A percentile compares a stretch with the other conserved stretches of the same genome.
Evolutionary conservation across 257 asterid species (phyloP).

Genomic region (Primulina eburnea): DNA sequence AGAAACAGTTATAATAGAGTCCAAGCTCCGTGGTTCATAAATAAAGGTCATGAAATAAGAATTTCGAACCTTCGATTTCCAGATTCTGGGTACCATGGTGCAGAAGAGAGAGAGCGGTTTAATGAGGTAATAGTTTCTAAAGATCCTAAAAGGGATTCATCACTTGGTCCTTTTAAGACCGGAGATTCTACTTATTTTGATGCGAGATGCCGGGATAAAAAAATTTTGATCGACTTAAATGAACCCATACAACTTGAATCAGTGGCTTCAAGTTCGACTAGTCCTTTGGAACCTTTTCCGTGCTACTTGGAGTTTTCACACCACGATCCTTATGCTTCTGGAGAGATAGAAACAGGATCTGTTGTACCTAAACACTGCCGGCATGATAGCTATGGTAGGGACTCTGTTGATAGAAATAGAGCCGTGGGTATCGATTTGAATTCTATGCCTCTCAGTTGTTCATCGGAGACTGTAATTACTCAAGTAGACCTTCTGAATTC

Average conservation of each 20-base stretch:
- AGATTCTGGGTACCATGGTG: slow-evolving; percentile 31
- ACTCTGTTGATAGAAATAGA: slow-evolving; percentile 27
- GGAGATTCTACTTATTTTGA: slow-evolving; percentile 29
- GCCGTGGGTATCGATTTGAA: slow-evolving; percentile 42
- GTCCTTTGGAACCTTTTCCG: slow-evolving; percentile 28
- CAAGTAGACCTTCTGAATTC: slow-evolving; percentile 19
- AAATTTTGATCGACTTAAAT: slow-evolving; percentile 58
- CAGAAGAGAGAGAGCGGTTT: slow-evolving; percentile 33
- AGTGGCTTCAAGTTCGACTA: slow-evolving; percentile 28
- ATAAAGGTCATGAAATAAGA: slow-evolving; percentile 29
- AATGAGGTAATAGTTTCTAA: slow-evolving; percentile 26
- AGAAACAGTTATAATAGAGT: slow-evolving; percentile 24
- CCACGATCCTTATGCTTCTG: slow-evolving; percentile 27
- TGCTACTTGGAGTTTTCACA: slow-evolving; percentile 25
- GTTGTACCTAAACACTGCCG: slow-evolving; percentile 10
- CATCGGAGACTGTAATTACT: slow-evolving; percentile 26
- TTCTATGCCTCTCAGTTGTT: slow-evolving; percentile 35
- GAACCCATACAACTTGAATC: slow-evolving; percentile 49
- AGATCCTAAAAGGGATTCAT: slow-evolving; percentile 29
- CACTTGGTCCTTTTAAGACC: slow-evolving; percentile 24
- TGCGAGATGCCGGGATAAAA: slow-evolving; percentile 27
- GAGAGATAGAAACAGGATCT: slow-evolving; percentile 25
- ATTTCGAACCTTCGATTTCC: slow-evolving; percentile 50
- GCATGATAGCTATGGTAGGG: slow-evolving; percentile 24
- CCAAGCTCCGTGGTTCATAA: slow-evolving; percentile 23